Conservation (phyloP, 176 grass and related monocot species). For the Themeda triandra region DNA sequence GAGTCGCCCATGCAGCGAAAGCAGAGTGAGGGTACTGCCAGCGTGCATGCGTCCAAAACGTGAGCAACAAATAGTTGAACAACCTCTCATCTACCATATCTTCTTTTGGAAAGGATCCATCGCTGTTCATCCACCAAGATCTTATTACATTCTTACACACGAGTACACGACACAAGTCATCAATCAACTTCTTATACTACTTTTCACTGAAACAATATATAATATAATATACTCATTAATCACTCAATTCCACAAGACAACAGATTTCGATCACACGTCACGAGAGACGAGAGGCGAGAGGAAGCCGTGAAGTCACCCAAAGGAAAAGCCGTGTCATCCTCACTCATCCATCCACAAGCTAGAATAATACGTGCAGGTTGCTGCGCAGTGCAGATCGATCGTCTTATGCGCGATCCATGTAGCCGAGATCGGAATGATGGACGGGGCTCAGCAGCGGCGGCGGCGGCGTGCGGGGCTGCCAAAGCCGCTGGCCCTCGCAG, state of each 20-base stretch:
- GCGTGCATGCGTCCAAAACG: background rate
- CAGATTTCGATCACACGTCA: background rate
- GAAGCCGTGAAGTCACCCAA: background rate
- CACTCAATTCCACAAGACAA: background rate
- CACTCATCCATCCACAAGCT: background rate
- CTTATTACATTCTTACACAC: too few species aligned
- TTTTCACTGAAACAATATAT: background rate
- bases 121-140: constrained; percentile 1
- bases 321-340: background rate
- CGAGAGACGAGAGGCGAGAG: background rate
- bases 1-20: background rate
- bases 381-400: background rate
- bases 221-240: background rate
- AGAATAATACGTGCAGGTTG: background rate
- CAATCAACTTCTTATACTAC: background rate
- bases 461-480: constrained; percentile 22
- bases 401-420: constrained; percentile 14
- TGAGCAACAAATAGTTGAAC: constrained; percentile 11
- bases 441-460: constrained; percentile 16
- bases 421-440: background rate
- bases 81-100: background rate
- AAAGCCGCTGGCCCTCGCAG: constrained; percentile 35
- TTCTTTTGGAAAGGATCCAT: background rate
- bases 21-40: background rate
- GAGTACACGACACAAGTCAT: background rate